phyloP scores from a whole-genome alignment of 2,329 filamentous ascomycete genomes.

The Chrysoporthe austroafricana region DNA sequence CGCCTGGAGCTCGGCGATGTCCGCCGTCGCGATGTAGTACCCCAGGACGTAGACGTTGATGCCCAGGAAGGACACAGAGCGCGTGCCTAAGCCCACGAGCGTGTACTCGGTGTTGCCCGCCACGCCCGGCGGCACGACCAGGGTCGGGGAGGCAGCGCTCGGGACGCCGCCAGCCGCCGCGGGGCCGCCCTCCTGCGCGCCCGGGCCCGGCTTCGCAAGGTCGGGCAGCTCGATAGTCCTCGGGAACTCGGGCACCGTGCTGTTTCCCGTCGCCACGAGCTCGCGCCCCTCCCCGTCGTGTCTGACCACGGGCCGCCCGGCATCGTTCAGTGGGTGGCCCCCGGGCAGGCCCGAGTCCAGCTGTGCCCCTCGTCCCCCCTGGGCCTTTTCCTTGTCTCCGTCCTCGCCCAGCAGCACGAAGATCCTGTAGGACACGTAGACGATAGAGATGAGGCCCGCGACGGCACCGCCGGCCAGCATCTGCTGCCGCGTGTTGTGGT shows the following conservation, averaged over 20 bases:
- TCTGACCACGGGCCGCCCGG: conserved; percentile 61
- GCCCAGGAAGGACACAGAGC: conserved; percentile 85
- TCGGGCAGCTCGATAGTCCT: conserved; percentile 67
- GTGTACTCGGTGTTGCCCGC: conserved; percentile 72
- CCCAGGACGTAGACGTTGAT: conserved; percentile 96
- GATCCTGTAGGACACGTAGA: conserved; percentile 58
- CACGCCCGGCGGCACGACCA: conserved; percentile 30
- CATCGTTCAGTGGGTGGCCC: conserved; percentile 52
- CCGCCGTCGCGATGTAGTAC: conserved; percentile 83
- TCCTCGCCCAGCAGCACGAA: conserved; percentile 42
- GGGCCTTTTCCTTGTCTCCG: background rate
- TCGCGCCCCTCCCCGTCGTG: conserved; percentile 73
- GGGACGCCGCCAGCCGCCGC: conserved; percentile 33
- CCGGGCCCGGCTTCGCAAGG: conserved; percentile 31
- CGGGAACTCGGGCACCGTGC: conserved; percentile 79
- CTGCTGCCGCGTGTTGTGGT: conserved; percentile 54
- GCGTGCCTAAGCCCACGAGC: conserved; percentile 82
- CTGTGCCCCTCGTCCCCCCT: conserved; percentile 33
- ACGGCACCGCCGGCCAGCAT: conserved; percentile 57
- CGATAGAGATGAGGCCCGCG: conserved; percentile 53
- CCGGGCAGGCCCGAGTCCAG: conserved; percentile 49
- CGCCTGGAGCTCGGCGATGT: conserved; percentile 80
- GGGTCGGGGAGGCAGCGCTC: conserved; percentile 37
- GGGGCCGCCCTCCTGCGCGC: conserved; percentile 9
- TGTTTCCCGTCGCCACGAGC: conserved; percentile 80